Evolutionary conservation across 1,284 basidiomycete species (phyloP), one percentile per base, ranked within the genome.

Genomic region (Lentinus polychrous): DNA sequence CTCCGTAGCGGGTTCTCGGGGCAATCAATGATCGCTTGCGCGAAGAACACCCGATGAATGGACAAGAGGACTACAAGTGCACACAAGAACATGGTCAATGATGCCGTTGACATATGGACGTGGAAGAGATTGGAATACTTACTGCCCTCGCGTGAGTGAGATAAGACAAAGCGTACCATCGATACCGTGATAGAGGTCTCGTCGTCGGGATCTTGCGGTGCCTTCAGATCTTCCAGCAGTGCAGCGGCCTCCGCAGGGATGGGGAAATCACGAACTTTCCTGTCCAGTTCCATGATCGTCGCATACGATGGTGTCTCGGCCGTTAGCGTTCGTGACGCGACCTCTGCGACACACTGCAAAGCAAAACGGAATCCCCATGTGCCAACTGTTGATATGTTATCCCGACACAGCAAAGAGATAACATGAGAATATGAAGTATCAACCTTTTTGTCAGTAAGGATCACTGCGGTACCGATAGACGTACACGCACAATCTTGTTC

Each of bases 251-350:
- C 70, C 8, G 62, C 48, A n/a, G 80, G 76, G 31, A 83, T 64
- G 14, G 76, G 71, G 54, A 81, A 83, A 51, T 86, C 81, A 43
- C 81, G 76, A 11, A 87, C 75, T 63, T 79, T 83, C 18, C 74
- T 73, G 64, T 87, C 85, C 3, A 87, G 71, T 41, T 85, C 85
- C 74, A 84, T 78, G 58, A 87, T 81, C 1, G 76, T 79, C 0
- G 75, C 67, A 57, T 86, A 87, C 17, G 71, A 74, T 0, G 83
- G 83, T 3, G 78, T 66, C 50, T 81, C 76, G 0, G 83, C 74
- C 0, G 78, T 79, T 22, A 86, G 66, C 0, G 82, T 84, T n/a
- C 75, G 73, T 3, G 75, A 64, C 0, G 77, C 75, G 5, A 87
- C 79, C 15, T 83, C 79, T 0, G 83, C 74, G 2, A 85, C 76